Conservation (phyloP, 1,284 basidiomycete genomes). For the Trichosporon sp. region DNA sequence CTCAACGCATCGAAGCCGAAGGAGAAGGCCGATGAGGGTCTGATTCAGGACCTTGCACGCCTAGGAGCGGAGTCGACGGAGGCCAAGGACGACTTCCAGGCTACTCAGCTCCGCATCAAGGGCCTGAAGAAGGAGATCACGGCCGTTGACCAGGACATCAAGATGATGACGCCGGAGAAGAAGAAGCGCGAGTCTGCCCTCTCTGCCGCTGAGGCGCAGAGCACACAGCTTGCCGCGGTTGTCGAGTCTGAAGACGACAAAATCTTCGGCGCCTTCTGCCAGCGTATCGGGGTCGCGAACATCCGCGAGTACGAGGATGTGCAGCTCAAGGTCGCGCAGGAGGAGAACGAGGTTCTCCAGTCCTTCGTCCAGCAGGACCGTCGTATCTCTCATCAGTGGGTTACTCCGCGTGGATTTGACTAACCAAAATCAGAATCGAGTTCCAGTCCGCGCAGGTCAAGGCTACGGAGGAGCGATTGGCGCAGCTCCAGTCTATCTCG, state of each 20-base stretch:
- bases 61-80: conserved; percentile 74
- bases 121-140: conserved; percentile 64
- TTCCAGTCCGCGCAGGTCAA: conserved; percentile 77
- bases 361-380: conserved; percentile 86
- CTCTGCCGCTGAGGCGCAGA: conserved; percentile 62
- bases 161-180: conserved; percentile 67
- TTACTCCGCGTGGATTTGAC: conserved; percentile 27
- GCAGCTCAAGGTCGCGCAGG: conserved; percentile 82
- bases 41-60: conserved; percentile 74
- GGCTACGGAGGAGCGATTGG: conserved; percentile 67
- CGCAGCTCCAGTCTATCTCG: conserved; percentile 63
- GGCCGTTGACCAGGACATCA: conserved; percentile 71
- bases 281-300: conserved; percentile 73
- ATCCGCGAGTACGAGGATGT: conserved; percentile 95
- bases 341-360: conserved; percentile 80
- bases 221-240: conserved; percentile 63
- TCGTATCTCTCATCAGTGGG: conserved; percentile 82
- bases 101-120: conserved; percentile 43
- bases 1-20: conserved; percentile 78
- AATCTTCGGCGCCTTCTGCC: conserved; percentile 80
- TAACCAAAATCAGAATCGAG: conserved; percentile 62
- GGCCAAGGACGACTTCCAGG: conserved; percentile 75
- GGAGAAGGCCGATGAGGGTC: conserved; percentile 76
- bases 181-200: conserved; percentile 64
- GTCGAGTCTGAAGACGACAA: conserved; percentile 79